These are phyloP conservation scores for Nemania diffusa DNA, from an alignment of 2,329 filamentous ascomycete species.

Conservation along the genomic window DNA sequence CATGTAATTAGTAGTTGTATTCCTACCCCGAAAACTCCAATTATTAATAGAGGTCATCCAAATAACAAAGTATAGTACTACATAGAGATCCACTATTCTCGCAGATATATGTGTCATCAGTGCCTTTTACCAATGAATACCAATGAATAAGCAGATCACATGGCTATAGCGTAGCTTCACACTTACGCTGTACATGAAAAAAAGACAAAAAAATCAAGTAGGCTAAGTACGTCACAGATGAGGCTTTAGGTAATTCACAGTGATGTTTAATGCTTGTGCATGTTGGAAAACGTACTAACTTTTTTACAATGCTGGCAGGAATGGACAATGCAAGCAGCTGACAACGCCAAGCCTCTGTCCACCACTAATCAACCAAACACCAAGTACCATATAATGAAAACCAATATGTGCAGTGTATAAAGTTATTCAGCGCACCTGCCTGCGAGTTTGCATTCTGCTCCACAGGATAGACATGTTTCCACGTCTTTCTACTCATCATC, in stretches of 20 bases:
- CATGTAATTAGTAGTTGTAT: neutral
- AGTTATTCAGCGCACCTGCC: neutral
- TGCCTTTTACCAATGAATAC: neutral
- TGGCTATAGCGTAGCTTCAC: neutral
- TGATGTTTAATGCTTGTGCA: constrained; percentile 19
- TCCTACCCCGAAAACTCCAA: too few relatives aligned
- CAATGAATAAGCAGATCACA: neutral
- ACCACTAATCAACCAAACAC: constrained; percentile 7
- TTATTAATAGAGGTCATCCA: neutral
- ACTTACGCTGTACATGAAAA: neutral
- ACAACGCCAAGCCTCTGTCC: neutral
- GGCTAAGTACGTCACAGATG: neutral
- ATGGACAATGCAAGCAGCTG: neutral
- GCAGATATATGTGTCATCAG: neutral
- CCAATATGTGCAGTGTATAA: constrained; percentile 1
- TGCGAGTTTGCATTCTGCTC: neutral
- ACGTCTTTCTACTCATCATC: constrained; percentile 50
- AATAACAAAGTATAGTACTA: too few relatives aligned
- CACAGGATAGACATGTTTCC: constrained; percentile 5
- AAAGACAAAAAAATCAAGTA: neutral
- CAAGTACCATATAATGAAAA: constrained; percentile 24
- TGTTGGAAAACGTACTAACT: constrained; percentile 2
- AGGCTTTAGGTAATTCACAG: neutral
- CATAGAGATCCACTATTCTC: neutral
- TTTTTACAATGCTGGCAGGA: constrained; percentile 10